Conservation (phyloP, 768 basidiomycete species). For the Xanthoconium purpureum region DNA sequence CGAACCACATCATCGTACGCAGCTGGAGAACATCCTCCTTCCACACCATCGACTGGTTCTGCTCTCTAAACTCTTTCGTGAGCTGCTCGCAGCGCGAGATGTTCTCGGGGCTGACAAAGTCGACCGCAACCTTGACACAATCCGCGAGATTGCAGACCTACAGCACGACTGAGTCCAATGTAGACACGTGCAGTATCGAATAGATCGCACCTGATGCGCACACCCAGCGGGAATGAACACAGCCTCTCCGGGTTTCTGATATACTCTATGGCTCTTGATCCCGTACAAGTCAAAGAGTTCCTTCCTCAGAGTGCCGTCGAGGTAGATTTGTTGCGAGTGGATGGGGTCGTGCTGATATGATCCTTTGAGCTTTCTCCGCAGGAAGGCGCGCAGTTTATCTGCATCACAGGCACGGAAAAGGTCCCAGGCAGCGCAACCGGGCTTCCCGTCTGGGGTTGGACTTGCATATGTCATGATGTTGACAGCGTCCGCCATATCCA, state of each 20-base stretch:
- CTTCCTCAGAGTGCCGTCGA: slow-evolving; percentile 65
- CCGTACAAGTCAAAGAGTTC: slow-evolving; percentile 64
- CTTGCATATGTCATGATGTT: slow-evolving; percentile 85
- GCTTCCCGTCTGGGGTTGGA: slow-evolving; percentile 50
- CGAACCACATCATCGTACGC: slow-evolving; percentile 91
- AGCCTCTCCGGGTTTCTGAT: slow-evolving; percentile 89
- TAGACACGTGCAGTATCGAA: background rate
- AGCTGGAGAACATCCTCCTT: slow-evolving; percentile 93
- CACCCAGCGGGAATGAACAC: slow-evolving; percentile 95
- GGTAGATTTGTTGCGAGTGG: slow-evolving; percentile 84
- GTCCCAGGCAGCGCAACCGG: slow-evolving; percentile 90
- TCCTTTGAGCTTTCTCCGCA: slow-evolving; percentile 60
- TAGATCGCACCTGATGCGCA: slow-evolving; percentile 71
- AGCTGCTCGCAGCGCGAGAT: slow-evolving; percentile 81
- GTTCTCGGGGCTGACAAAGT: slow-evolving; percentile 95
- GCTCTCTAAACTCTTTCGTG: slow-evolving; percentile 84
- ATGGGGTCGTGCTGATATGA: slow-evolving; percentile 75
- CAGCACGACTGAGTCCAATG: slow-evolving; percentile 3
- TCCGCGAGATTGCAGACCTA: slow-evolving; percentile 92
- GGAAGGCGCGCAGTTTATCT: slow-evolving; percentile 69
- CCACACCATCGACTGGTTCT: slow-evolving; percentile 87
- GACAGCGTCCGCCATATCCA: slow-evolving; percentile 93
- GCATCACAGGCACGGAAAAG: slow-evolving; percentile 82
- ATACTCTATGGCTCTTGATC: slow-evolving; percentile 78
- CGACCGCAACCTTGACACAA: slow-evolving; percentile 92